Evolutionary conservation across 805 yeast species (phyloP), one percentile per base, ranked within the genome.

Genomic region (Lipomyces sp.): DNA sequence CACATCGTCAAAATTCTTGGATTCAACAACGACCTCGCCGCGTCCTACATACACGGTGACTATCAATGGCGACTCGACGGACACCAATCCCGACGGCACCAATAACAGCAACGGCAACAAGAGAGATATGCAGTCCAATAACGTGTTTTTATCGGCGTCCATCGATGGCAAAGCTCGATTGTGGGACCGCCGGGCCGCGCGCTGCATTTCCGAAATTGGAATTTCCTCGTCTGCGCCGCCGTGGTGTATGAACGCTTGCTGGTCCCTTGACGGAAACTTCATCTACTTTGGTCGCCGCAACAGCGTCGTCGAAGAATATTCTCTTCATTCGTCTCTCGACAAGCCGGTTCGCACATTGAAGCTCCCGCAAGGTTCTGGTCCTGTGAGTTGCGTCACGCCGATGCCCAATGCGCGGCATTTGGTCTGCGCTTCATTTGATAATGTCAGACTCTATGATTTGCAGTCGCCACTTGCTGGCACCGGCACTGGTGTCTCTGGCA

Each of bases 211-310:
- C 16, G 74, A 73, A 34, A 65, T 82, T 13, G 75, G 68, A 21
- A 76, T 82, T 1, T 82, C 87, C 1, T 70, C 76, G 8, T 80
- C 79, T 1, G 77, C 84, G 0, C 96, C 98, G 0, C 98, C 98
- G 0, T 93, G 98, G 98, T 84, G 95, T 67, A 81, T 84, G 77
- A 67, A 71, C 37, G 73, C 56, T 14, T 43, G 59, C 33, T 43
- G 47, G 47, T 83, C 95, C 7, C 73, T 73, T 45, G 83, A 84
- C 61, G 98, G 98, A 10, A 82, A 86, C 49, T 74, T 71, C 37
- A 74, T 89, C 4, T 91, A 75, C 63, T 88, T 82, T 2, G 99
- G 98, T 0, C 77, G 98, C 57, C 78, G 98, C 67, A 93, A 91
- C 65, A 84, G 93, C 39, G 74, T 50, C 13, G 55, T 59, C 19